These are phyloP conservation scores for Pyracantha coccinea DNA, from an alignment of 331 rosid genomes.

Conservation along the genomic window DNA sequence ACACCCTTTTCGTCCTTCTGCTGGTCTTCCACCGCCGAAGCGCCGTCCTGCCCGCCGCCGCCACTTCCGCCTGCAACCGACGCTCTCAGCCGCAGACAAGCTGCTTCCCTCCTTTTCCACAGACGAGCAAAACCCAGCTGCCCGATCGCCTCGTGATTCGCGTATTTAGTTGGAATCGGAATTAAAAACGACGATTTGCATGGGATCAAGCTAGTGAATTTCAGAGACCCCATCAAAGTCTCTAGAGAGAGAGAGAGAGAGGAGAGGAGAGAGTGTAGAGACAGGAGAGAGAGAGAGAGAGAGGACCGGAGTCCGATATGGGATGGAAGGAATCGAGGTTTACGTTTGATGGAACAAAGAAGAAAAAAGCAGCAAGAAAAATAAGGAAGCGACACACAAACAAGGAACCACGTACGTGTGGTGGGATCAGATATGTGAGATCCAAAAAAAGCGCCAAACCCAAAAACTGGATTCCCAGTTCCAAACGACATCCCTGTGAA, in stretches of 20 bases:
- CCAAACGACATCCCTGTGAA: background rate
- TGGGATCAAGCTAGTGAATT: slow-evolving; percentile 20
- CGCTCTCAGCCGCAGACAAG: slow-evolving; percentile 20
- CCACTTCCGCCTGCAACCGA: slow-evolving; percentile 22
- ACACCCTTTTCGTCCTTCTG: slow-evolving; percentile 16
- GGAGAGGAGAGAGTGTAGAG: background rate
- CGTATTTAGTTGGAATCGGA: slow-evolving; percentile 3
- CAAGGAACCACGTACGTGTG: slow-evolving; percentile 1
- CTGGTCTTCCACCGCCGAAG: slow-evolving; percentile 20
- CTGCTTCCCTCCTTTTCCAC: slow-evolving; percentile 7
- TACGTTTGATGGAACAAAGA: background rate
- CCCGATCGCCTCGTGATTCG: background rate
- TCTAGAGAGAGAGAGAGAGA: background rate
- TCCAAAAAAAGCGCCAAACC: slow-evolving; percentile 14
- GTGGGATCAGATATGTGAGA: background rate
- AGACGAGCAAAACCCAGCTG: slow-evolving; percentile 16
- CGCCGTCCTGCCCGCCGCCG: slow-evolving; percentile 13
- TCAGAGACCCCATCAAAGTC: slow-evolving; percentile 42
- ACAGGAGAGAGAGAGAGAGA: background rate
- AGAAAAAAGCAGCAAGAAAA: background rate
- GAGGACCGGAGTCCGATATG: slow-evolving; percentile 1
- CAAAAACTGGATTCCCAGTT: background rate
- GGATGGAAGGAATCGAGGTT: slow-evolving; percentile 31
- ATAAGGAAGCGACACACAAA: background rate
- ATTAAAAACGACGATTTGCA: slow-evolving; percentile 7